A percentile compares a stretch with the other conserved stretches of the same genome.
Evolutionary conservation across 2,329 filamentous ascomycete species (phyloP).

Genomic region (Neofusicoccum umdonicola): DNA sequence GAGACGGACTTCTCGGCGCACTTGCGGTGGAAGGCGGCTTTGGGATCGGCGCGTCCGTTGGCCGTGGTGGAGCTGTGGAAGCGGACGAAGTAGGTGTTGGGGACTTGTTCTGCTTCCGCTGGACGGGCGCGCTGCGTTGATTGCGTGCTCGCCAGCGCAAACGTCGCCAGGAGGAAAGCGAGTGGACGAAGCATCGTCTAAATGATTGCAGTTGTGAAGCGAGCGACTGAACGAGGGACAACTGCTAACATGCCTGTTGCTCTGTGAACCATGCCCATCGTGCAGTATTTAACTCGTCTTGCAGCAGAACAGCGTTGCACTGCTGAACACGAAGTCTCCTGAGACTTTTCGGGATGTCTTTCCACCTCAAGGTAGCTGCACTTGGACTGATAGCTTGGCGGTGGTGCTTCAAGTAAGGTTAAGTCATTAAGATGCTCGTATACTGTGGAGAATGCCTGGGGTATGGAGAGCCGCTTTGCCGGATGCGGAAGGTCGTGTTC

Average conservation of each 20-base stretch:
- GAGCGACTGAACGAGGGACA: not conserved
- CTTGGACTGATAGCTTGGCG: not conserved
- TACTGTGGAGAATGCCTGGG: constrained; percentile 1
- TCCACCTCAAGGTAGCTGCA: not conserved
- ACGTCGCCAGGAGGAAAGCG: not conserved
- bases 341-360: not conserved
- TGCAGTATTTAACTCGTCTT: not conserved
- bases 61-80: not conserved
- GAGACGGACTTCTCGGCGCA: not conserved
- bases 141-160: not conserved
- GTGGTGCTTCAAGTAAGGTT: not conserved
- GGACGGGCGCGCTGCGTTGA: not conserved
- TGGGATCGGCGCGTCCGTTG: not conserved
- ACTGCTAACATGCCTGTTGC: not conserved
- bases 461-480: not conserved
- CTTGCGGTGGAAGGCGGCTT: not conserved
- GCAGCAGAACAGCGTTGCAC: not conserved
- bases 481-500: not conserved
- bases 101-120: not conserved
- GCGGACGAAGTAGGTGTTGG: not conserved
- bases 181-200: not conserved
- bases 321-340: not conserved
- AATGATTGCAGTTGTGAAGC: not conserved
- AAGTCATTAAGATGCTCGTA: not conserved
- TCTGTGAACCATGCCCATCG: not conserved